Evolutionary conservation across 1,284 basidiomycete genomes (phyloP), one percentile per base, ranked within the genome.

Genomic region (Leccinum fallax): DNA sequence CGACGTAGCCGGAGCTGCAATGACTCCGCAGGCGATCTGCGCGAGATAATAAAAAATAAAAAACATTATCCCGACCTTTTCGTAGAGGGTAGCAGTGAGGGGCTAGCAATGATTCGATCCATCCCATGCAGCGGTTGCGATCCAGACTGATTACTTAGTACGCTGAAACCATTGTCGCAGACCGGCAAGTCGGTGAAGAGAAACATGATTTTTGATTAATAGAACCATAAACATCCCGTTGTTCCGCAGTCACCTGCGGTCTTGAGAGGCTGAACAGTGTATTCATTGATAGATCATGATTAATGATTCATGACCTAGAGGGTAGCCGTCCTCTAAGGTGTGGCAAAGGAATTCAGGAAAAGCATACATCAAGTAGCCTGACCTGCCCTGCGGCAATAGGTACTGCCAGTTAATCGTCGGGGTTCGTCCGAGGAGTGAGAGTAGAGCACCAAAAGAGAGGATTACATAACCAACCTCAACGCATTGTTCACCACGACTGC

Each of bases 1-100:
- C 9, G 58, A 59, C 24, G 52, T 54, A 19, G 59, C 49, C 40
- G 70, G 69, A 5, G 65, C 63, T 40, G 63, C 61, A 34, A 62
- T 10, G 2, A 38, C 52, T 9, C 34, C 53, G 36, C 4, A 34
- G 51, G 60, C 66, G 61, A 61, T 67, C 62, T 71, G 70, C 66
- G 65, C 71, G 38, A 69, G 28, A 4, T 62, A n/a, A 58, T 7
- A 59, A 28, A 68, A 10, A 30, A 34, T n/a, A 6, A 48, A 7
- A 28, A 46, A 6, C 71, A 73, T 73, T 40, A 11, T 53, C 36
- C 26, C 34, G 26, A 7, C 8, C 21, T 19, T 36, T 52, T 40
- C 19, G 13, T 46, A 38, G 40, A 55, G 19, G 24, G 51, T 6
- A 53, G 53, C 8, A 13, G 13, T 36, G 10, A 53, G 53, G 16